Evolutionary conservation across 2,329 filamentous ascomycete species (phyloP).

Genomic region (Seiridium cupressi): DNA sequence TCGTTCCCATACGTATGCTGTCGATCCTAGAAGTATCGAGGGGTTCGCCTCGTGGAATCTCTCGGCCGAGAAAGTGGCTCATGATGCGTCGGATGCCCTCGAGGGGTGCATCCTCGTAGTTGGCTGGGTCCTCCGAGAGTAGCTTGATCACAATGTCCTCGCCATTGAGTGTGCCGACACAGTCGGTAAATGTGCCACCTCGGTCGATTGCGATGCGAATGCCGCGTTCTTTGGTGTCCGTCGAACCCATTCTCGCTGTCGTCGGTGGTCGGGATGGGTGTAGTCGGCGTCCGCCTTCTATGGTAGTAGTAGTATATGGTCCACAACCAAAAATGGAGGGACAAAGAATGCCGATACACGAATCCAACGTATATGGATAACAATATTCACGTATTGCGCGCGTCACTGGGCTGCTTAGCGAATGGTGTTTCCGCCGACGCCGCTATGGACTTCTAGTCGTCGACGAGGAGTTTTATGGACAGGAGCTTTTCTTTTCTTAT

Average conservation of each 20-base stretch:
- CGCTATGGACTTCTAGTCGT: too few species aligned
- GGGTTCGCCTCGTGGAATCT: conserved; percentile 76
- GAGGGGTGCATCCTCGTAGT: conserved; percentile 87
- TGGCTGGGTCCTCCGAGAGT: conserved; percentile 83
- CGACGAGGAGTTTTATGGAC: too few species aligned
- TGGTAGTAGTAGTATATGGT: too few species aligned
- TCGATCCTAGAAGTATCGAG: conserved; percentile 83
- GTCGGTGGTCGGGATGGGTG: background rate
- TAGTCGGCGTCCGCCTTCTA: background rate
- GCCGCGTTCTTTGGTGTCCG: conserved; percentile 44
- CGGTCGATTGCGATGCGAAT: conserved; percentile 77
- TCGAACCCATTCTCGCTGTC: conserved; percentile 29
- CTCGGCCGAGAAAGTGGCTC: conserved; percentile 69
- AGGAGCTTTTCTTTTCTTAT: too few species aligned
- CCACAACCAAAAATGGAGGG: too few species aligned
- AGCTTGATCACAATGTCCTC: conserved; percentile 85
- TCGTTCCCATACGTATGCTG: conserved; percentile 94
- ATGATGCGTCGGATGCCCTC: conserved; percentile 88
- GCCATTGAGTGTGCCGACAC: conserved; percentile 75
- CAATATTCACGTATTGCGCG: too few species aligned
- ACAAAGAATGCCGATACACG: too few species aligned
- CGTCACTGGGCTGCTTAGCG: too few species aligned
- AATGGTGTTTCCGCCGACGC: too few species aligned
- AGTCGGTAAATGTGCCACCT: conserved; percentile 91
- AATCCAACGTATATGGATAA: too few species aligned